Conservation (phyloP, 306 rosid species). For the Biancaea sappan region DNA sequence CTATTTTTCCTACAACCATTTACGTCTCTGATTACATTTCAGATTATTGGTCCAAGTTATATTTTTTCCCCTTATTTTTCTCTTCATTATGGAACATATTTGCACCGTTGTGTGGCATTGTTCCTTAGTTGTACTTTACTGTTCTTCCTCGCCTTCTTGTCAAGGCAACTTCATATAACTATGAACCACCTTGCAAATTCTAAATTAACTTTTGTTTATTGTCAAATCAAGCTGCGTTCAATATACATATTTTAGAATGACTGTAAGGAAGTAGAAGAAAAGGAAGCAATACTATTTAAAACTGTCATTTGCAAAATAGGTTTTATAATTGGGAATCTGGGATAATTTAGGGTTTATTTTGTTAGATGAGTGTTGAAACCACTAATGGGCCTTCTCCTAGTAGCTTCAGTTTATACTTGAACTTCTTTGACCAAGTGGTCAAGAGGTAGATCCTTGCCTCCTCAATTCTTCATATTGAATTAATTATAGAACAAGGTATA, state of each 20-base stretch:
- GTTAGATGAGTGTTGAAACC: background rate
- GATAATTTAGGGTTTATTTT: background rate
- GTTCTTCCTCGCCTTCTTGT: background rate
- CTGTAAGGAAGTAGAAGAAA: background rate
- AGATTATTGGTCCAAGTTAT: background rate
- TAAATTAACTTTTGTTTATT: background rate
- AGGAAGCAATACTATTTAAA: background rate
- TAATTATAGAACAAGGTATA: background rate
- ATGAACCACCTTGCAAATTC: background rate
- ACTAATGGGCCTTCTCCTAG: background rate
- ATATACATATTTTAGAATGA: background rate
- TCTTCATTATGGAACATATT: background rate
- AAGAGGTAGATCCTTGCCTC: background rate
- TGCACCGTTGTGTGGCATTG: background rate
- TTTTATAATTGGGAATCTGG: background rate
- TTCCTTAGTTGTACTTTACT: background rate
- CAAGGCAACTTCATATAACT: background rate
- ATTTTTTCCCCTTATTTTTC: background rate
- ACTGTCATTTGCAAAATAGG: background rate
- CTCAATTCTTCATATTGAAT: background rate
- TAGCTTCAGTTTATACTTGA: background rate
- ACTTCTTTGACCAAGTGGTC: background rate
- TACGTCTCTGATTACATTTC: slow-evolving; percentile 6
- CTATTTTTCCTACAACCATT: background rate
- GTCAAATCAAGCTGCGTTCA: background rate